Evolutionary conservation across 192 early-diverging fungal genomes (phyloP), one percentile per base, ranked within the genome.

Genomic region (Funneliformis geosporum): DNA sequence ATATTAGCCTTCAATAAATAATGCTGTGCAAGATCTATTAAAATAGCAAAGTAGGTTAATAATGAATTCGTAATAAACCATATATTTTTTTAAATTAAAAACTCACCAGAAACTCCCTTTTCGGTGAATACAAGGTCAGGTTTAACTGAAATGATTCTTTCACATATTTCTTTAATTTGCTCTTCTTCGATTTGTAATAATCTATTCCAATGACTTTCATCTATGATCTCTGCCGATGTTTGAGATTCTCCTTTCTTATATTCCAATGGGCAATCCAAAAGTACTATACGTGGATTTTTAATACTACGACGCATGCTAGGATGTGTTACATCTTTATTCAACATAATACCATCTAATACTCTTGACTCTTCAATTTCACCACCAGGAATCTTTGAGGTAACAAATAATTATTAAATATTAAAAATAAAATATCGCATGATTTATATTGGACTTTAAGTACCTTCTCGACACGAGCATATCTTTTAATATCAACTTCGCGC

Each of bases 211-310:
- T 99, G 96, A 40, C 91, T 88, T 83, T 99, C 98, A 85, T 97
- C 95, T 76, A 93, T 93, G 73, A 99, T 95, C 86, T 99, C 98
- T 82, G 98, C 96, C 83, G 97, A 95, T 40, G 98, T 99, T 87
- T 99, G 98, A 59, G 96, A 98, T 87, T 98, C 98, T 75, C 98
- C 98, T 92, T 99, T 99, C 88, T 99, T 99, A 93, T 99, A 99
- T 85, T 99, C 98, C 65, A 99, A 90, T 39, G 97, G 97, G 86
- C 98, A 99, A 90, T 99, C 98, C 68, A 99, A 88, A 60, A 99
- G 88, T 16, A 99, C 89, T 75, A 99, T 91, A 69, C 97, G 92
- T 25, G 98, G 98, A 84, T 99, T 98, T 83, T 96, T 94, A 76
- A 99, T 98, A 67, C 87, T 86, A 70, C 98, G 92, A 81, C 97